Evolutionary conservation across 2,329 filamentous ascomycete genomes (phyloP), one percentile per base, ranked within the genome.

Genomic region (Cordyceps militaris): DNA sequence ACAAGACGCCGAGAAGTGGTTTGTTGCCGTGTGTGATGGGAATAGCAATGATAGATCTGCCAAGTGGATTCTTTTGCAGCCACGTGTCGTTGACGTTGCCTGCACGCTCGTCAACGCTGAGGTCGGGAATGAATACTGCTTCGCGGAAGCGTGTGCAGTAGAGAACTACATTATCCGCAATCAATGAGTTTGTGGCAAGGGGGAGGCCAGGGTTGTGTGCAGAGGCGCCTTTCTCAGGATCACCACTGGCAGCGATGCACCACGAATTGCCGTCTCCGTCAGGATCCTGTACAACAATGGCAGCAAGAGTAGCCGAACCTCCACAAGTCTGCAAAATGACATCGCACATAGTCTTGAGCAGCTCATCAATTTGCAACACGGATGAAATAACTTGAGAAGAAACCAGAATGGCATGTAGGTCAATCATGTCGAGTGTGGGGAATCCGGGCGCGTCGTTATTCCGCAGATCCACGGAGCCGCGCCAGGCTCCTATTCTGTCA

Each of bases 381-480:
- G 88, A 91, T 4, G 88, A 92, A 44, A 93, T 85, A 44, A 92
- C 82, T 67, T 91, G 89, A 10, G 87, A 91, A 3, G 86, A 89
- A 64, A 89, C 85, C 14, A 93, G 76, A 59, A 93, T 92, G 24
- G 86, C 87, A 43, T 89, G 86, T 61, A 92, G 71, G 69, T 92
- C 89, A 66, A 93, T 85, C 85, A 93, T 91, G 72, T 93, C 89
- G 55, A 93, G 79, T 28, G 87, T 85, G 42, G 87, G 87, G 59
- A 91, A 76, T 11, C 86, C 85, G 36, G 76, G 82, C 3, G 80
- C 81, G 21, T 80, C 76, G 61, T 84, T 82, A 6, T 79, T 71
- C 59, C 80, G 78, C 48, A 74, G 67, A 52, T 79, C 73, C 72
- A 83, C 83, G 11, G 81, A 79, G 16, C 81, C 81, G 63, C 82